These are phyloP conservation scores for Phytophthora chlamydospora DNA, from an alignment of 352 stramenopile genomes.

Conservation along the genomic window DNA sequence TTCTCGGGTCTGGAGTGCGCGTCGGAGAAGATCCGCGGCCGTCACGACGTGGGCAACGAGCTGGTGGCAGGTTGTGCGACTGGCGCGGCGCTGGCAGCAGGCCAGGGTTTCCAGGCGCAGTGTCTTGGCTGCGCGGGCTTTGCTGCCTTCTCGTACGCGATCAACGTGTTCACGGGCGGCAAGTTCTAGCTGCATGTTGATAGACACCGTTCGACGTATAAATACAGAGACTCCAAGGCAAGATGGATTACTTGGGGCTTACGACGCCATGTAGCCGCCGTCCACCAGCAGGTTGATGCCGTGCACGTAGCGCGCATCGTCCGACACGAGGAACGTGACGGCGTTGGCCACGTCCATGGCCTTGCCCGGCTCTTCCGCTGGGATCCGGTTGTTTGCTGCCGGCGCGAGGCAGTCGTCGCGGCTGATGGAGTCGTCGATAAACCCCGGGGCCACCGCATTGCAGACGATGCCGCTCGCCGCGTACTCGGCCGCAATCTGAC, in stretches of 20 bases:
- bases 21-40: constrained; percentile 93
- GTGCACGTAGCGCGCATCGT: constrained; percentile 70
- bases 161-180: constrained; percentile 88
- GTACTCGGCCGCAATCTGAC: constrained; percentile 68
- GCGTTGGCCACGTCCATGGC: constrained; percentile 71
- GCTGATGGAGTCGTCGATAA: constrained; percentile 70
- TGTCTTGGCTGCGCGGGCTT: constrained; percentile 94
- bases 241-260: constrained; percentile 9
- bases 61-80: constrained; percentile 95
- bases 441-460: constrained; percentile 64
- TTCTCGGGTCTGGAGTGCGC: constrained; percentile 95
- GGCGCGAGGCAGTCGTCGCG: constrained; percentile 62
- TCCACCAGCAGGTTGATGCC: constrained; percentile 69
- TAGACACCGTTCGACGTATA: constrained; percentile 26
- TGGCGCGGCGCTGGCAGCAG: constrained; percentile 93
- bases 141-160: constrained; percentile 91
- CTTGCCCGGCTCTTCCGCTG: constrained; percentile 59
- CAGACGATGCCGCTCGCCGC: constrained; percentile 63
- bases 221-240: constrained; percentile 24
- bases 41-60: constrained; percentile 96
- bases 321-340: constrained; percentile 70
- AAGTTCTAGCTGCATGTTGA: constrained; percentile 54
- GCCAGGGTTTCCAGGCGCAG: constrained; percentile 92
- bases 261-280: constrained; percentile 61
- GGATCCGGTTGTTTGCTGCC: constrained; percentile 52